Percentiles rank a stretch among this genome's conserved stretches.
phyloP scores from a whole-genome alignment of 2,329 filamentous ascomycete genomes.

The Fonsecaea erecta region DNA sequence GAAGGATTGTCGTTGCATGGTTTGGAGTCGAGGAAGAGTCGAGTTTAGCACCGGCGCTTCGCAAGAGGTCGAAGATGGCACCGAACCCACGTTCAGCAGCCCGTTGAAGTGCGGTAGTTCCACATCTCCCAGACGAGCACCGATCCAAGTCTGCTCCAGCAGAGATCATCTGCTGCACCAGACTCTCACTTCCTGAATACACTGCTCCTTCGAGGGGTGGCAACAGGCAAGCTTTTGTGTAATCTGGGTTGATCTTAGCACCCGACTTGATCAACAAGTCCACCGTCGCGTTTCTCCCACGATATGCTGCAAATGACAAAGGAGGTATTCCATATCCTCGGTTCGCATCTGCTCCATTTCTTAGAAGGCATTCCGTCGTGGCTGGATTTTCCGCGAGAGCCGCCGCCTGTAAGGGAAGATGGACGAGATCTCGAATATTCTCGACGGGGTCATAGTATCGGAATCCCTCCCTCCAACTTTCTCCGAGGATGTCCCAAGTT shows the following conservation, averaged over 20 bases:
- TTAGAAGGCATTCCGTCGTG: neutral
- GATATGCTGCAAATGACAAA: slow-evolving; percentile 7
- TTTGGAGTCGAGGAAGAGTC: neutral
- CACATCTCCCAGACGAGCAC: neutral
- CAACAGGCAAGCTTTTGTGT: neutral
- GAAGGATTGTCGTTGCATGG: neutral
- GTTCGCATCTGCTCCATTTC: neutral
- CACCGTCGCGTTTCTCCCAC: neutral
- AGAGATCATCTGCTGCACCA: slow-evolving; percentile 1
- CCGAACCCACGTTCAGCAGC: slow-evolving; percentile 3
- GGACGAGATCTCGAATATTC: neutral
- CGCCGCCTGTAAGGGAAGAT: slow-evolving; percentile 8
- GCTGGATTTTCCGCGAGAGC: neutral
- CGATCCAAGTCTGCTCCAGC: slow-evolving; percentile 7
- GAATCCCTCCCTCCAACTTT: neutral
- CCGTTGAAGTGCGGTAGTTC: slow-evolving; percentile 1
- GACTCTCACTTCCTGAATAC: neutral
- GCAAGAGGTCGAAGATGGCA: slow-evolving; percentile 7
- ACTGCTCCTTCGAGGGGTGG: slow-evolving; percentile 12
- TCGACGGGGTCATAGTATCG: neutral
- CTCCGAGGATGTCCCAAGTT: neutral
- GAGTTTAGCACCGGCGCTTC: neutral
- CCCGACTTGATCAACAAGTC: neutral
- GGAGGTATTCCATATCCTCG: neutral
- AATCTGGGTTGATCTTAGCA: neutral